Base-by-base conservation (phyloP, 192 early-diverging fungal species). In the Chytriomyces sp. region DNA sequence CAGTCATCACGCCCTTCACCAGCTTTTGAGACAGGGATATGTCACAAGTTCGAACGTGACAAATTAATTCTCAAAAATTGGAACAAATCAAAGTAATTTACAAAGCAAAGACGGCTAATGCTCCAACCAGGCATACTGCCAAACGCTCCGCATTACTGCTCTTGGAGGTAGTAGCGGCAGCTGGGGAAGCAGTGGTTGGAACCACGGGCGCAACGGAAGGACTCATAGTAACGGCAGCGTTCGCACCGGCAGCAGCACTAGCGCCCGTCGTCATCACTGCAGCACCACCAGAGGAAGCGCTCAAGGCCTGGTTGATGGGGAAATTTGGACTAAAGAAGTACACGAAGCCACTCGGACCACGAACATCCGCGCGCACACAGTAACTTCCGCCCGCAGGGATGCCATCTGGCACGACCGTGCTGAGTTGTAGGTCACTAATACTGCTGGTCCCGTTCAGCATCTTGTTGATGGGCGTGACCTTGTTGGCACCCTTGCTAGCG, bases 261-360 rank as follows among this genome's bases (percentile, higher is more conserved):
- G 30, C 14, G n/a, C 14, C 33, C 32, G 12, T 38, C 0, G 59
- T 14, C 17, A 10, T 17, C 14, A 36, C 28, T n/a, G 59, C 59
- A 32, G 33, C 33, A 3, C 19, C 59, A 10, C 10, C 54, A 10
- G 28, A 10, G 28, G 17, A 22, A 10, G 7, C 26, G 7, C 54
- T 26, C 17, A 57, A 28, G n/a, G 55, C 55, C 55, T 57, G 55
- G 28, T 57, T 57, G 37, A 61, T 61, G 28, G 59, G 59, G 36
- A 61, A 61, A 26, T 32, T 61, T 38, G 59, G 59, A 8, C 14
- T n/a, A 26, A 61, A 61, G 26, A 61, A 61, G 59, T 61, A 61
- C 3, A 26, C 26, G 34, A 61, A 61, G 17, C 32, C 28, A 30
- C 32, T 32, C 2, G 59, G 1, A 0, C 34, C 59, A 2, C 28